Base-by-base conservation (phyloP, 208 protist genomes). In the Angomonas deanei region DNA sequence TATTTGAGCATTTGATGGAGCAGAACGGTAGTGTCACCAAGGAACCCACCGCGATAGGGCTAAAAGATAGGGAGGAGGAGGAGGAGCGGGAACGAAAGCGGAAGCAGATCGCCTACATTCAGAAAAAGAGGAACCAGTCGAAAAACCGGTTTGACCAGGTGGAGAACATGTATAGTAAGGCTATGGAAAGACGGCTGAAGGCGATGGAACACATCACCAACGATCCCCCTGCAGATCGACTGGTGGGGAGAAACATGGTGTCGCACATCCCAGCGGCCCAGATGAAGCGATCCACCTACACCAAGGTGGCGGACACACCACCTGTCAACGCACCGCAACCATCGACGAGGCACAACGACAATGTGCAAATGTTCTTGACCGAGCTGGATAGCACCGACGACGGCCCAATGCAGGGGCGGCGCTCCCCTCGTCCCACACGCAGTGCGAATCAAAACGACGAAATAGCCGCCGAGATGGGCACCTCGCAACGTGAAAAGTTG, bases 171-270 rank as follows among this genome's bases (percentile, higher is more conserved):
- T 94, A 79, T 54, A 42, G 66, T 11, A 70, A 79, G 24, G 78
- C 86, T 0, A 33, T 86, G 17, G 73, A 88, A 46, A 76, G 91
- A 8, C 80, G 86, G 11, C 54, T 82, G 68, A 68, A 64, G 15
- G 88, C 88, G 19, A 85, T 84, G 74, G 67, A 68, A 57, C 69
- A 79, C 53, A 81, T 96, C 58, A 81, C 83, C 3, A 68, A 66
- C 1, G 91, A 97, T 67, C 91, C 91, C 4, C 91, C 91, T 0
- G 91, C 91, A 5, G 88, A 97, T 63, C 84, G 87, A 2, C 65
- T 97, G 10, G 76, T 97, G 42, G 86, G 84, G 19, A 65, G 79
- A 17, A 64, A 72, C 53, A 87, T 85, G 61, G 39, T 77, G 50
- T 84, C 90, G 74, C 91, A 97, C 76, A 70, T 97, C 24, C 91